phyloP scores from a whole-genome alignment of 495 filamentous ascomycete genomes.

The Penicillium egyptiacum region DNA sequence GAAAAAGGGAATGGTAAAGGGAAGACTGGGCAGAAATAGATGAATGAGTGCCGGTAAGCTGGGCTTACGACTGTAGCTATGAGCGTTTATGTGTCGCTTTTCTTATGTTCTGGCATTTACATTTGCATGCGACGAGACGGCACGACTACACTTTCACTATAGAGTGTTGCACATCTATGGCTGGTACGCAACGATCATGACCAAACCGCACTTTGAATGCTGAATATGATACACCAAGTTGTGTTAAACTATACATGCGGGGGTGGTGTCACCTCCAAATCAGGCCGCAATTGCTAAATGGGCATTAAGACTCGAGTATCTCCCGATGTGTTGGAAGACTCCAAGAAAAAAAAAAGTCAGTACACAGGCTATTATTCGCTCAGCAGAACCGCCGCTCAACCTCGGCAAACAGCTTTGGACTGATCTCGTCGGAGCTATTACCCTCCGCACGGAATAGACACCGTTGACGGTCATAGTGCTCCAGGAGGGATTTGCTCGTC shows the following conservation, averaged over 20 bases:
- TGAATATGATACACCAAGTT: conserved; percentile 23
- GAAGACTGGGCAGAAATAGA: conserved; percentile 40
- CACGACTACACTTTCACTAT: conserved; percentile 9
- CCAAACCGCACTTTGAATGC: conserved; percentile 1
- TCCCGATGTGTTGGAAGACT: background rate
- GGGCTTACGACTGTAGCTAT: conserved; percentile 4
- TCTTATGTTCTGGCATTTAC: background rate
- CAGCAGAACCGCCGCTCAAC: conserved; percentile 73
- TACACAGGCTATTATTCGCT: conserved; percentile 16
- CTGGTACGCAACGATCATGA: background rate
- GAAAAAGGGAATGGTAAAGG: conserved; percentile 27
- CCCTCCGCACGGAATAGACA: conserved; percentile 86
- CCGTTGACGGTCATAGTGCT: conserved; percentile 85
- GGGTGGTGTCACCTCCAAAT: background rate
- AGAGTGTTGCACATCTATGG: conserved; percentile 9
- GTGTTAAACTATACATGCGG: conserved; percentile 19
- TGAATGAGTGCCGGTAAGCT: background rate
- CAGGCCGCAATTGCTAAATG: conserved; percentile 8
- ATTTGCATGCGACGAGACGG: conserved; percentile 18
- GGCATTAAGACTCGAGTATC: conserved; percentile 18
- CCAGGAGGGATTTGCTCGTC: conserved; percentile 77
- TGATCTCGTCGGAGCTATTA: conserved; percentile 90
- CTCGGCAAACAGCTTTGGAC: conserved; percentile 76
- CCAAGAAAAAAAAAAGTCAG: conserved; percentile 20
- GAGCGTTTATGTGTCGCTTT: conserved; percentile 1